Percentiles rank a stretch among this genome's conserved stretches.
These are phyloP conservation scores for Plectranthus barbatus DNA, from an alignment of 257 asterid species.

Conservation along the genomic window DNA sequence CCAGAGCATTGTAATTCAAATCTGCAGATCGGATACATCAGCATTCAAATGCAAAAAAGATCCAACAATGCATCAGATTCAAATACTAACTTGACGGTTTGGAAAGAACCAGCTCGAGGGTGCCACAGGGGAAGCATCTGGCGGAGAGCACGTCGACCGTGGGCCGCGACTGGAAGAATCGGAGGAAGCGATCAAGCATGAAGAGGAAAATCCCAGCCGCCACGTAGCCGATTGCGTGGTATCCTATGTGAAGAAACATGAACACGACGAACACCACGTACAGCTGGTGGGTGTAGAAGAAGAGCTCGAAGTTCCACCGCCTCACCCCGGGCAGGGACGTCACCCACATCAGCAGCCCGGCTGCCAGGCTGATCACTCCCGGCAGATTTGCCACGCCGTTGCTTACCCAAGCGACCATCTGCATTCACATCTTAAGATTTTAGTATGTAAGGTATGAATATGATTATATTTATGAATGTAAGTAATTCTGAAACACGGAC, in stretches of 20 bases:
- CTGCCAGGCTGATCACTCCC: slow-evolving; percentile 59
- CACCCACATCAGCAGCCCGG: slow-evolving; percentile 73
- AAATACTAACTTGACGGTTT: slow-evolving; percentile 63
- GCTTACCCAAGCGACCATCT: slow-evolving; percentile 46
- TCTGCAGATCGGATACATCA: slow-evolving; percentile 19
- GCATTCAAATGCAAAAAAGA: too few relatives aligned
- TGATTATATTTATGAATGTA: too few relatives aligned
- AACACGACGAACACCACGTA: slow-evolving; percentile 49
- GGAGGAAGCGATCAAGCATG: slow-evolving; percentile 75
- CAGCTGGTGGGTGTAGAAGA: slow-evolving; percentile 73
- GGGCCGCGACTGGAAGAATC: slow-evolving; percentile 68
- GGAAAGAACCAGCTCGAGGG: slow-evolving; percentile 60
- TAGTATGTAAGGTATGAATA: background rate
- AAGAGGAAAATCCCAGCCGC: slow-evolving; percentile 61
- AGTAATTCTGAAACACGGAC: too few relatives aligned
- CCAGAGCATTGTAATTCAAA: slow-evolving; percentile 63
- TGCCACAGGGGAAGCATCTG: slow-evolving; percentile 57
- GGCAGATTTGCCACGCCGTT: slow-evolving; percentile 51
- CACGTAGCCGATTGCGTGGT: slow-evolving; percentile 42
- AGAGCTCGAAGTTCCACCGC: slow-evolving; percentile 52
- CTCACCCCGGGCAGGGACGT: slow-evolving; percentile 73
- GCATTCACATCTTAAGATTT: slow-evolving; percentile 1
- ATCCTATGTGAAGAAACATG: slow-evolving; percentile 69
- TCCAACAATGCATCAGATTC: too few relatives aligned
- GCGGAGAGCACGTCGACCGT: slow-evolving; percentile 53